Evolutionary conservation across 1,139 yeast species (phyloP).

Genomic region (Diutina neorugosa): DNA sequence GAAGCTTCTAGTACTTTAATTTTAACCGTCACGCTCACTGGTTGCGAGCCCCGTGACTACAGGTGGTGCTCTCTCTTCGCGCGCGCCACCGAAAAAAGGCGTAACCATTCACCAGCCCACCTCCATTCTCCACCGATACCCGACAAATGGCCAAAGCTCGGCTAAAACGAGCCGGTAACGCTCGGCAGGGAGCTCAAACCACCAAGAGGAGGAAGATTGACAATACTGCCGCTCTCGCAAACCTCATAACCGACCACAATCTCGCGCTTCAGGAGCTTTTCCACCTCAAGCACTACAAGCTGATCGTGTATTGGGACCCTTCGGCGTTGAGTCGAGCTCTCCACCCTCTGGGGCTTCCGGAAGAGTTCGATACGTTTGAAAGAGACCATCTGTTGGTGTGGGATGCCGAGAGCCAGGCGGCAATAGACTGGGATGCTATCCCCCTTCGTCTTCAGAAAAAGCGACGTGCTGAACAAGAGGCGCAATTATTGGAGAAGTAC

Average conservation of each 20-base stretch:
- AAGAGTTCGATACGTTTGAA: conserved; percentile 22
- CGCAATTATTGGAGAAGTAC: conserved; percentile 19
- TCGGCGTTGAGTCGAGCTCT: conserved; percentile 23
- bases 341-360: conserved; percentile 19
- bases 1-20: background rate
- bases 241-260: conserved; percentile 34
- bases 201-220: conserved; percentile 1
- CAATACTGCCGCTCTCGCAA: conserved; percentile 11
- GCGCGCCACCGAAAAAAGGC: conserved; percentile 3
- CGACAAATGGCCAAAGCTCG: background rate
- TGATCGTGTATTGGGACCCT: conserved; percentile 54
- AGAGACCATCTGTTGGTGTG: conserved; percentile 20
- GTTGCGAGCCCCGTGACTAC: too few species aligned
- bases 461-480: conserved; percentile 27
- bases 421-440: conserved; percentile 15
- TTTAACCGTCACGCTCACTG: too few species aligned
- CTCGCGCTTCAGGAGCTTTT: conserved; percentile 36
- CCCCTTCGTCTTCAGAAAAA: conserved; percentile 35
- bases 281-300: conserved; percentile 46
- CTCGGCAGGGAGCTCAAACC: background rate
- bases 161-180: background rate
- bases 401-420: conserved; percentile 15
- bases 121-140: background rate
- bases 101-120: background rate
- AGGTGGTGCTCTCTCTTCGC: too few species aligned